Evolutionary conservation across 208 protist species (phyloP).

Genomic region (Leishmania aethiopica): DNA sequence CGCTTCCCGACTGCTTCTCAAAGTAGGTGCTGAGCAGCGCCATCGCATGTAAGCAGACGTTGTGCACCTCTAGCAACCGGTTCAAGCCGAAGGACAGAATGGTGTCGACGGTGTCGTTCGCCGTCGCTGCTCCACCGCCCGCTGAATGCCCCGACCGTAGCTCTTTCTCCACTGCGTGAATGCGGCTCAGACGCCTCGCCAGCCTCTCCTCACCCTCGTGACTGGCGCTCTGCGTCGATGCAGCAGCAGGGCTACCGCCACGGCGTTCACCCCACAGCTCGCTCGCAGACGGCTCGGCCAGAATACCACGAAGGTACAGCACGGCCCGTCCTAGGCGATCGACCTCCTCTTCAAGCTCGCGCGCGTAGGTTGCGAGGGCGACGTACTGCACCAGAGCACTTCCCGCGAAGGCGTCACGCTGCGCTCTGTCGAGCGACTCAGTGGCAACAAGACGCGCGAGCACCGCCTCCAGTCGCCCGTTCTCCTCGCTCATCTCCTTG

Average conservation of each 20-base stretch:
- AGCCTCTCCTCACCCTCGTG: not conserved
- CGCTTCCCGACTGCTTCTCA: slow-evolving; percentile 32
- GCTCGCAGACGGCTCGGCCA: slow-evolving; percentile 17
- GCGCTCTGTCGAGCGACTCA: not conserved
- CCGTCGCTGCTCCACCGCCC: not conserved
- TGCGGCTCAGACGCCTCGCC: slow-evolving; percentile 2
- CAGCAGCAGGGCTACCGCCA: not conserved
- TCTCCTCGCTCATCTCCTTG: slow-evolving; percentile 34
- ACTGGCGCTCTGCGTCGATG: not conserved
- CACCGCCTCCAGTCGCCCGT: slow-evolving; percentile 29
- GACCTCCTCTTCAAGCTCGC: slow-evolving; percentile 36
- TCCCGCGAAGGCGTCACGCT: slow-evolving; percentile 12
- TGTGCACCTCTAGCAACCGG: slow-evolving; percentile 31
- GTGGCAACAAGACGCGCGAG: slow-evolving; percentile 25
- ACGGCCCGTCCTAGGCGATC: slow-evolving; percentile 44
- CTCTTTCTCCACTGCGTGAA: slow-evolving; percentile 3
- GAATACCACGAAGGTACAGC: slow-evolving; percentile 37
- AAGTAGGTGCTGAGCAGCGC: slow-evolving; percentile 39
- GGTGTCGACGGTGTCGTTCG: not conserved
- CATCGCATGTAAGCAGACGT: slow-evolving; percentile 35
- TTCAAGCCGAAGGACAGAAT: slow-evolving; percentile 26
- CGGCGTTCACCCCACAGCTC: not conserved
- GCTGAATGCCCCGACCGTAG: not conserved
- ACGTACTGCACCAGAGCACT: slow-evolving; percentile 35
- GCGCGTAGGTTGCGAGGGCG: slow-evolving; percentile 9